Evolutionary conservation across 1,139 yeast genomes (phyloP).

Genomic region (Protomyces pachydermus): DNA sequence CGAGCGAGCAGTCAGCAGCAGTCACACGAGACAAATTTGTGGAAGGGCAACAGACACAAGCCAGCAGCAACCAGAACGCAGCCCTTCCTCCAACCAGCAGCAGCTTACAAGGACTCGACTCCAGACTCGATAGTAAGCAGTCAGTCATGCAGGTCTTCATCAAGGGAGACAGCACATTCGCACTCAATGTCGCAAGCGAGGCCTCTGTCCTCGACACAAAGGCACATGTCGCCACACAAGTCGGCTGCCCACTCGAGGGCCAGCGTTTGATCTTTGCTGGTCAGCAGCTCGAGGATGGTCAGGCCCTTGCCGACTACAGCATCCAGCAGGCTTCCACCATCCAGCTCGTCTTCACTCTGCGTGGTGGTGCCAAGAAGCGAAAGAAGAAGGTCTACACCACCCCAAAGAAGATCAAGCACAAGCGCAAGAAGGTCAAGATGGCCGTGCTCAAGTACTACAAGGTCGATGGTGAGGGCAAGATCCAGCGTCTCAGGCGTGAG

Average conservation of each 20-base stretch:
- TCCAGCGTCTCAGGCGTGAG: constrained; percentile 98
- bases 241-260: constrained; percentile 99
- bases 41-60: neutral
- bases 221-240: constrained; percentile 98
- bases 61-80: neutral
- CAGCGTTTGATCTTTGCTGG: constrained; percentile 99
- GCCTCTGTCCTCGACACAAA: constrained; percentile 99
- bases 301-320: constrained; percentile 99
- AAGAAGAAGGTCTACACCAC: constrained; percentile 99
- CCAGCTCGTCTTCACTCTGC: constrained; percentile 95
- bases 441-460: constrained; percentile 99
- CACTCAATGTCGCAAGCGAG: constrained; percentile 89
- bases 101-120: neutral
- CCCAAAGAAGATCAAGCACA: constrained; percentile 99
- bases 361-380: constrained; percentile 99
- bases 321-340: constrained; percentile 99
- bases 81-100: neutral
- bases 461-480: constrained; percentile 97
- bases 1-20: neutral
- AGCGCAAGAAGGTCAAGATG: constrained; percentile 98
- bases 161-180: constrained; percentile 99
- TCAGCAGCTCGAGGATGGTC: constrained; percentile 94
- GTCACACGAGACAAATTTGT: neutral
- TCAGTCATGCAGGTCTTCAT: constrained; percentile 47
- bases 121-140: neutral